These are phyloP conservation scores for Galerina sulciceps DNA, from an alignment of 768 basidiomycete genomes.

Conservation along the genomic window DNA sequence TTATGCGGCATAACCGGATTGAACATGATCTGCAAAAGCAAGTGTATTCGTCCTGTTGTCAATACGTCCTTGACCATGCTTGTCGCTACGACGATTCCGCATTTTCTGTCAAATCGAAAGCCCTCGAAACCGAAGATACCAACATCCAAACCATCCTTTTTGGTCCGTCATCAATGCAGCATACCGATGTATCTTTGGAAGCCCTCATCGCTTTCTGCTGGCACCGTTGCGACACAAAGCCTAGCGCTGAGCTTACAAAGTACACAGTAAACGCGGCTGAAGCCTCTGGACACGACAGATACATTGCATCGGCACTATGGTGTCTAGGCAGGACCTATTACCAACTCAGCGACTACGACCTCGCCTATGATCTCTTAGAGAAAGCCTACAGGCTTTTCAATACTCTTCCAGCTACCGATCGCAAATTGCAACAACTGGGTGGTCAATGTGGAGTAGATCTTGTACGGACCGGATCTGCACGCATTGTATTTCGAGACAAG, in stretches of 20 bases:
- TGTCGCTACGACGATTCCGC: constrained; percentile 11
- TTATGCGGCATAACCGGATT: constrained; percentile 11
- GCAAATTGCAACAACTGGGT: background rate
- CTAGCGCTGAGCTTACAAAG: background rate
- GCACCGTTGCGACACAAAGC: constrained; percentile 13
- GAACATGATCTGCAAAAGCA: background rate
- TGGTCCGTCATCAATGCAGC: background rate
- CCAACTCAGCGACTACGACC: constrained; percentile 3
- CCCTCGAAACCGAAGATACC: constrained; percentile 6
- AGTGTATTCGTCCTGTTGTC: constrained; percentile 14
- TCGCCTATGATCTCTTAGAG: background rate
- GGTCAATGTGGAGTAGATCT: constrained; percentile 9
- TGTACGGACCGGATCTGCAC: background rate
- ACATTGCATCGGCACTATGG: constrained; percentile 2
- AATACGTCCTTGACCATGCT: constrained; percentile 13
- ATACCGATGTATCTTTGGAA: background rate
- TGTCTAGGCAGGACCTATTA: constrained; percentile 8
- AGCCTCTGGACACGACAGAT: background rate
- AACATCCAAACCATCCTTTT: constrained; percentile 18
- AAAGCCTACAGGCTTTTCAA: constrained; percentile 11
- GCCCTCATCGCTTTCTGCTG: constrained; percentile 12
- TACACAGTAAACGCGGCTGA: background rate
- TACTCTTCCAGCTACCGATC: background rate
- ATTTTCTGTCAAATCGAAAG: constrained; percentile 10
- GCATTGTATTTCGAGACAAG: background rate